Evolutionary conservation across 192 early-diverging fungal genomes (phyloP).

Genomic region (Linnemannia exigua): DNA sequence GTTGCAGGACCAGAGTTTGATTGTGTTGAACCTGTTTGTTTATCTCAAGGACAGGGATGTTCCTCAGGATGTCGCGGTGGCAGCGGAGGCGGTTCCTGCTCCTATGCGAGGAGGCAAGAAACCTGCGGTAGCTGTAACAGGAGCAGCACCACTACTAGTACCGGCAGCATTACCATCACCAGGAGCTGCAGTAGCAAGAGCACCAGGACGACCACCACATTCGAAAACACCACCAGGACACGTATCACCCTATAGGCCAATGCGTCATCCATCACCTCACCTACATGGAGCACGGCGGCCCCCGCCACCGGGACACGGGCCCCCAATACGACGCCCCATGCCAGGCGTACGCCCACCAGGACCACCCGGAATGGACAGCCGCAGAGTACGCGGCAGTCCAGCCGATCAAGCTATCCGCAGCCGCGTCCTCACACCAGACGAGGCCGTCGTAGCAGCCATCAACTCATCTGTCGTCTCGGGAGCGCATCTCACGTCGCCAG

Average conservation of each 20-base stretch:
- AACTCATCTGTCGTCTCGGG: neutral
- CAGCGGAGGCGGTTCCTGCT: no score
- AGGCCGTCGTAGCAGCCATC: neutral
- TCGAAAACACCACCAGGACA: no score
- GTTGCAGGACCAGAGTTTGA: neutral
- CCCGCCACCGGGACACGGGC: neutral
- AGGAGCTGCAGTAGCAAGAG: neutral
- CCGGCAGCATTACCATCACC: neutral
- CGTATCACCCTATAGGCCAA: neutral
- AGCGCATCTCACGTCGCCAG: neutral
- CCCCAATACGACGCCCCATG: no score
- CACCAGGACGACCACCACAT: neutral
- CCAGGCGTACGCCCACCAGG: neutral
- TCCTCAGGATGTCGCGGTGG: neutral
- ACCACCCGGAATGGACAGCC: neutral
- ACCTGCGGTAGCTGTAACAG: neutral
- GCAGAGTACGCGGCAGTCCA: neutral
- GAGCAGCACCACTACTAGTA: neutral
- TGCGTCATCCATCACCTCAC: neutral
- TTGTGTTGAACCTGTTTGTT: neutral
- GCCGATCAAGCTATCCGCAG: neutral
- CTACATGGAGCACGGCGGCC: neutral
- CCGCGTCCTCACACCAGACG: neutral
- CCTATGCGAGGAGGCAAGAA: no score
- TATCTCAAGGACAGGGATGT: neutral